Conservation (phyloP, 2,329 filamentous ascomycete species). For the Ilyonectria destructans region DNA sequence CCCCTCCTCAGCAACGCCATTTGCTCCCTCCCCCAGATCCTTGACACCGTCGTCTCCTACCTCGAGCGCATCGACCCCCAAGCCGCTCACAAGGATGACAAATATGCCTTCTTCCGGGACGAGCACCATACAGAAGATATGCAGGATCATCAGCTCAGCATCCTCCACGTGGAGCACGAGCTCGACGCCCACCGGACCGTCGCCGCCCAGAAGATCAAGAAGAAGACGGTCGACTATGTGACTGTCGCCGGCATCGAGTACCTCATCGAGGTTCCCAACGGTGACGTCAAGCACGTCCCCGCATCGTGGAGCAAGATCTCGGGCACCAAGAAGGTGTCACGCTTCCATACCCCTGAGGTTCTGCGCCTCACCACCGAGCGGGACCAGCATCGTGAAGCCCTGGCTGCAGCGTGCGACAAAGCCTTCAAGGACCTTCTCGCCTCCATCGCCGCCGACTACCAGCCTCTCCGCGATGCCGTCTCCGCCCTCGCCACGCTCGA, state of each 20-base stretch:
- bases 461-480: conserved; percentile 90
- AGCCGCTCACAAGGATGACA: conserved; percentile 90
- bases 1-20: conserved; percentile 80
- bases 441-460: conserved; percentile 87
- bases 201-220: conserved; percentile 81
- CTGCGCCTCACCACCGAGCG: conserved; percentile 87
- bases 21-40: conserved; percentile 82
- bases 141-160: conserved; percentile 89
- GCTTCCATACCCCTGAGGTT: conserved; percentile 96
- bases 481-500: conserved; percentile 90
- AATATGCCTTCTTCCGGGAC: conserved; percentile 94
- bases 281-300: conserved; percentile 87
- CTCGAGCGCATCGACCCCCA: conserved; percentile 89
- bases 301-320: conserved; percentile 97
- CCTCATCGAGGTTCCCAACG: conserved; percentile 91
- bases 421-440: conserved; percentile 83
- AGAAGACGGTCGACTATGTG: conserved; percentile 81
- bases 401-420: conserved; percentile 90
- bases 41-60: conserved; percentile 79
- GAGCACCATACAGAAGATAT: conserved; percentile 91
- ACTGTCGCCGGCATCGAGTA: conserved; percentile 95
- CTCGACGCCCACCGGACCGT: conserved; percentile 82
- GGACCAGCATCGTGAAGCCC: conserved; percentile 94
- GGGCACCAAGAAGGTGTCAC: conserved; percentile 91
- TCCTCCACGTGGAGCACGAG: conserved; percentile 92